Conservation (phyloP, 257 asterid genomes). For the Solanum bukasovii region DNA sequence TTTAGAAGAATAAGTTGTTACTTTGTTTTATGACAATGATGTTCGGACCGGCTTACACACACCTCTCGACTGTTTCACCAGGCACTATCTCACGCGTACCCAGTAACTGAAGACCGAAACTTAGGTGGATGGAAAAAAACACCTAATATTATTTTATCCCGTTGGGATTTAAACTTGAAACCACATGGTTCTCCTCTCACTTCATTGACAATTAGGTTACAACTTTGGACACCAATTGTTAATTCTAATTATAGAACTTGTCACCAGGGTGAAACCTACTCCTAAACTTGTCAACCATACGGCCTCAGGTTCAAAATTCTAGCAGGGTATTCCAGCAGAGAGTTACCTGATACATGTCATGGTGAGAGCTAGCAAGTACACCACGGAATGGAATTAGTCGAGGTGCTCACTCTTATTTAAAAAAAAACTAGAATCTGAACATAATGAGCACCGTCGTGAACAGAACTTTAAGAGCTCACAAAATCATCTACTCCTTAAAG, state of each 20-base stretch:
- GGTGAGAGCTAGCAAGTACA: neutral
- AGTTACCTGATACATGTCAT: neutral
- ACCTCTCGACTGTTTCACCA: neutral
- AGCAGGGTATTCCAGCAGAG: neutral
- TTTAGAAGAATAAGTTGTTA: neutral
- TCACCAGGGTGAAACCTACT: neutral
- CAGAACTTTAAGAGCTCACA: neutral
- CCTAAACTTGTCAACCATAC: neutral
- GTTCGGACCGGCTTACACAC: neutral
- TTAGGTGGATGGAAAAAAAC: neutral
- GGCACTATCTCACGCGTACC: neutral
- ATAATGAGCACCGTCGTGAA: neutral
- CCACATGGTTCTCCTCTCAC: neutral
- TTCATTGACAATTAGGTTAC: neutral
- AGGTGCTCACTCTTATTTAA: fast-evolving
- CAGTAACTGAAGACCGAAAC: neutral
- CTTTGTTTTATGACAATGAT: neutral
- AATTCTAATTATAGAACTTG: neutral
- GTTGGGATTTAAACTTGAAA: neutral
- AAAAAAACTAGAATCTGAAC: neutral
- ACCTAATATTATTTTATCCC: neutral
- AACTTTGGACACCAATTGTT: neutral
- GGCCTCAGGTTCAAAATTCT: neutral
- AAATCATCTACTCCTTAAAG: neutral
- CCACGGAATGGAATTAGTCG: neutral